A percentile compares a stretch with the other conserved stretches of the same genome.
These are phyloP conservation scores for Aureobasidium pullulans DNA, from an alignment of 2,329 filamentous ascomycete genomes.

Conservation along the genomic window DNA sequence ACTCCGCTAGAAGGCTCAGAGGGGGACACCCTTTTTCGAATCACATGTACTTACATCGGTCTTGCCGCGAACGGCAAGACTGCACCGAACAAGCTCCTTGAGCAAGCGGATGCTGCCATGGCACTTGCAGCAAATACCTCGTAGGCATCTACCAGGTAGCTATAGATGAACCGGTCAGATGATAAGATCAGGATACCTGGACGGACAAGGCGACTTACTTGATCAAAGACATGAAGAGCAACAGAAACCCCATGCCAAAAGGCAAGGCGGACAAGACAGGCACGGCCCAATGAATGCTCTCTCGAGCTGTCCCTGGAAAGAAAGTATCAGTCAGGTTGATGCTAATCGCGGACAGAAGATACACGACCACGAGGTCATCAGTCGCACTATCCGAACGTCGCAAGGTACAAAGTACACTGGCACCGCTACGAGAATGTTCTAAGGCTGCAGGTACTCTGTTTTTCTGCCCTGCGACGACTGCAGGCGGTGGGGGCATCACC, in stretches of 20 bases:
- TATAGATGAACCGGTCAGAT: background rate
- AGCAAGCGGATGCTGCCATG: slow-evolving; percentile 76
- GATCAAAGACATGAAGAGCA: slow-evolving; percentile 45
- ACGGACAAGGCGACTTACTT: slow-evolving; percentile 32
- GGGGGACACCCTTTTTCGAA: background rate
- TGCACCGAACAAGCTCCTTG: slow-evolving; percentile 70
- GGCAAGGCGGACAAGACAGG: slow-evolving; percentile 34
- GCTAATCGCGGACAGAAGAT: background rate
- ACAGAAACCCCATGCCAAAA: slow-evolving; percentile 41
- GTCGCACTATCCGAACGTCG: slow-evolving; percentile 14
- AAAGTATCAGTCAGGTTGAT: background rate
- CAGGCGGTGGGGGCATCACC: too few species aligned
- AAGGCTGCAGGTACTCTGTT: background rate
- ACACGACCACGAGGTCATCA: slow-evolving; percentile 21
- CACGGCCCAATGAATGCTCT: slow-evolving; percentile 36
- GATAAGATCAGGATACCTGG: slow-evolving; percentile 42
- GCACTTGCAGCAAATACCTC: slow-evolving; percentile 68
- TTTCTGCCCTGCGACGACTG: background rate
- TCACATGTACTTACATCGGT: slow-evolving; percentile 44
- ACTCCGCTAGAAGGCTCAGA: background rate
- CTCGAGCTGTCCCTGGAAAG: slow-evolving; percentile 33
- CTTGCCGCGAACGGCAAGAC: slow-evolving; percentile 39
- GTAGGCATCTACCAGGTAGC: slow-evolving; percentile 58
- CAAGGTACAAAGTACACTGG: too few species aligned
- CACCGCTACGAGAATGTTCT: slow-evolving; percentile 15